A percentile compares a stretch with the other conserved stretches of the same genome.
phyloP scores from a whole-genome alignment of 2,329 filamentous ascomycete genomes.

The Colletotrichum sp. region DNA sequence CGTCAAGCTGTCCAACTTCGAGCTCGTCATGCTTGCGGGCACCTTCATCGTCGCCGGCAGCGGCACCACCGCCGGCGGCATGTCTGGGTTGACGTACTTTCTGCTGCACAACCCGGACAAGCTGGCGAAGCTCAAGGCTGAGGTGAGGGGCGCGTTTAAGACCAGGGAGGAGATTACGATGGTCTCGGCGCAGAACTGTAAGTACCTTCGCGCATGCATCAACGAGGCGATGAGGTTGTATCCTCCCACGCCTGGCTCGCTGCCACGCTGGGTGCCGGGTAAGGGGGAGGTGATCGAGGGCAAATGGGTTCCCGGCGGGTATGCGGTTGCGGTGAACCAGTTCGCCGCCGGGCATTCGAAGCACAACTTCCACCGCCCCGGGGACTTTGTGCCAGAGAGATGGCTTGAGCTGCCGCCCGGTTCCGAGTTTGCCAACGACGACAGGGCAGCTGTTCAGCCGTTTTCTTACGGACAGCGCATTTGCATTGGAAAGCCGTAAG shows the following conservation, averaged over 20 bases:
- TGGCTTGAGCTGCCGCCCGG: background rate
- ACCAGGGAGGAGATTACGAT: background rate
- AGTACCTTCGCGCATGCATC: background rate
- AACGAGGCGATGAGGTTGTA: background rate
- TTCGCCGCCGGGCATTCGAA: background rate
- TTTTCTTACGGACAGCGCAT: slow-evolving; percentile 53
- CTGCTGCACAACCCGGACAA: background rate
- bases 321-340: background rate
- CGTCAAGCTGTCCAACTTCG: background rate
- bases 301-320: background rate
- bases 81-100: background rate
- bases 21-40: background rate
- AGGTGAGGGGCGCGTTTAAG: background rate
- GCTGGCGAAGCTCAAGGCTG: background rate
- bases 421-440: background rate
- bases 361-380: background rate
- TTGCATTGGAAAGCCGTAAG: slow-evolving; percentile 55
- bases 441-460: slow-evolving; percentile 38
- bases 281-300: background rate
- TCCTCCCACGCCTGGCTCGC: background rate
- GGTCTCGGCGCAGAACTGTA: background rate
- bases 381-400: background rate
- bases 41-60: background rate
- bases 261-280: background rate
- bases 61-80: background rate